Conservation (phyloP, 805 yeast genomes). For the Spathaspora hagerdaliae region DNA sequence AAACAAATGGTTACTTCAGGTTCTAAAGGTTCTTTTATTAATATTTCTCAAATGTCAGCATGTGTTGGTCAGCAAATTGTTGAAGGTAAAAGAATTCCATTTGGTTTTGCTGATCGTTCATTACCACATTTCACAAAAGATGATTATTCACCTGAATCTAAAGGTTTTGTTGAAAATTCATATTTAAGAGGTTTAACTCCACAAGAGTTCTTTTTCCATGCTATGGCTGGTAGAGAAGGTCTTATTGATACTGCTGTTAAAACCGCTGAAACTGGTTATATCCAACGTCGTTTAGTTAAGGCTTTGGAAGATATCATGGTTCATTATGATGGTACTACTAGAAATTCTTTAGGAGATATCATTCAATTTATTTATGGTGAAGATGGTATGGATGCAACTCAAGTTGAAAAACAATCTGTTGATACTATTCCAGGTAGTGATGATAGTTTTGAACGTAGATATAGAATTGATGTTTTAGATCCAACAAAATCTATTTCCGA, state of each 20-base stretch:
- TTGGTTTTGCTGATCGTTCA: slow-evolving; percentile 94
- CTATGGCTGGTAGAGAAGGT: slow-evolving; percentile 99
- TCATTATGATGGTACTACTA: slow-evolving; percentile 95
- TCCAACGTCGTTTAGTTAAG: slow-evolving; percentile 95
- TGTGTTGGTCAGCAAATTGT: slow-evolving; percentile 99
- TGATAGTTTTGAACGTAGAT: slow-evolving; percentile 74
- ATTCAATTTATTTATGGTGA: slow-evolving; percentile 97
- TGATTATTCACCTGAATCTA: slow-evolving; percentile 97
- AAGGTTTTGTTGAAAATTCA: slow-evolving; percentile 97
- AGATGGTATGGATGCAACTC: slow-evolving; percentile 98
- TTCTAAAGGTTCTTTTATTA: slow-evolving; percentile 97
- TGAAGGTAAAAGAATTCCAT: slow-evolving; percentile 98
- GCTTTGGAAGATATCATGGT: slow-evolving; percentile 97
- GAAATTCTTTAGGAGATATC: slow-evolving; percentile 95
- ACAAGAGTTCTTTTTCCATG: slow-evolving; percentile 98
- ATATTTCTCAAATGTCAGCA: slow-evolving; percentile 98
- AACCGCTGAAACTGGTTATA: slow-evolving; percentile 98
- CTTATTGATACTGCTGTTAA: slow-evolving; percentile 98
- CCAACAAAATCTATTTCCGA: slow-evolving; percentile 59
- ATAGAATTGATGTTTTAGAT: slow-evolving; percentile 82
- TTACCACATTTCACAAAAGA: slow-evolving; percentile 98
- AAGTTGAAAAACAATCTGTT: slow-evolving; percentile 92
- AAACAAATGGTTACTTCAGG: slow-evolving; percentile 99
- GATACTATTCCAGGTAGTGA: slow-evolving; percentile 95
- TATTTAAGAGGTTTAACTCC: slow-evolving; percentile 97